Conservation (phyloP, 495 filamentous ascomycete species). For the Annulohypoxylon moriforme region DNA sequence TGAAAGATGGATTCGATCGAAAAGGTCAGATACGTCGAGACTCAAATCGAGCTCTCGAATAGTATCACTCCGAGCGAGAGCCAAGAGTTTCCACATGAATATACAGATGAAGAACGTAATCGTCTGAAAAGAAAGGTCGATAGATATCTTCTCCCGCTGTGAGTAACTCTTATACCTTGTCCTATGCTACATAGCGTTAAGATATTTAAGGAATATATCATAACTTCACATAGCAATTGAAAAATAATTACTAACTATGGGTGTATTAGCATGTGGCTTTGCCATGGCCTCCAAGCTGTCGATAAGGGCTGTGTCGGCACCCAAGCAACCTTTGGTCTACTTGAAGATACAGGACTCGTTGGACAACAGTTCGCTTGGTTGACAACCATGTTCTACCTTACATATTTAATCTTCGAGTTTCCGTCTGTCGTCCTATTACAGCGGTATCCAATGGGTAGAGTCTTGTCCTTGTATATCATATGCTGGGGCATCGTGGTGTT, state of each 20-base stretch:
- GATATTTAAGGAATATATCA: neutral
- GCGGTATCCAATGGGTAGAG: slow-evolving; percentile 33
- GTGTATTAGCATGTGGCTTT: slow-evolving; percentile 41
- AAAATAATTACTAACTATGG: neutral
- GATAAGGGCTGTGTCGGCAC: slow-evolving; percentile 43
- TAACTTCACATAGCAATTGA: neutral
- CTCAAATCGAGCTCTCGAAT: neutral
- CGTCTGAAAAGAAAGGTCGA: slow-evolving; percentile 41
- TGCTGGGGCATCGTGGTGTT: slow-evolving; percentile 42
- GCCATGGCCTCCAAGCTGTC: slow-evolving; percentile 41
- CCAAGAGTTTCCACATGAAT: slow-evolving; percentile 18
- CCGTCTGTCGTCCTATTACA: slow-evolving; percentile 40
- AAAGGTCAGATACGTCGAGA: neutral
- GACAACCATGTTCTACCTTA: slow-evolving; percentile 43
- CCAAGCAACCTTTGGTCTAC: slow-evolving; percentile 45
- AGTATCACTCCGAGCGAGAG: neutral
- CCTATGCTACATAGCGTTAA: neutral
- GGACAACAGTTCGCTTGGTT: slow-evolving; percentile 45
- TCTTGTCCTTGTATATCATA: slow-evolving; percentile 30
- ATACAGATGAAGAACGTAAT: slow-evolving; percentile 37
- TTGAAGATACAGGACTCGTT: slow-evolving; percentile 39
- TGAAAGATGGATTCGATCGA: slow-evolving; percentile 24
- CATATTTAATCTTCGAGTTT: slow-evolving; percentile 41
- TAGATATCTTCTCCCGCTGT: slow-evolving; percentile 40
- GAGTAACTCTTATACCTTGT: neutral